Conservation (phyloP, 1,284 basidiomycete genomes). For the Melanopsichium pennsylvanicum region DNA sequence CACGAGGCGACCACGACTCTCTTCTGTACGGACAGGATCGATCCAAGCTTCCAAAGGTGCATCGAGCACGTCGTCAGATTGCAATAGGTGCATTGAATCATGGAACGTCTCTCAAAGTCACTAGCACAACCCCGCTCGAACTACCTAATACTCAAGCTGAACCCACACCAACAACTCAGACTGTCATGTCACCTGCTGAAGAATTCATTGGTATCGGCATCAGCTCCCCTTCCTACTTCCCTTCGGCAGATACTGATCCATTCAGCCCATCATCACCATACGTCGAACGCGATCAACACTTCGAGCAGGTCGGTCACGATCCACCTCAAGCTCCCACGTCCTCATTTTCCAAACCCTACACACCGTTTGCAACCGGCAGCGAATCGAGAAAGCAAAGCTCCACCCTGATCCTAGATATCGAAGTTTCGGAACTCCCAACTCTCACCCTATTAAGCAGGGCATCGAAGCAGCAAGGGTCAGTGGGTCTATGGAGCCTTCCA, state of each 20-base stretch:
- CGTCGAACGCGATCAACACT: conserved; percentile 11
- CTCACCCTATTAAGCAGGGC: too few species aligned
- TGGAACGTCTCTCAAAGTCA: too few species aligned
- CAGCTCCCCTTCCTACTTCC: not conserved
- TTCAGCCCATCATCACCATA: conserved; percentile 17
- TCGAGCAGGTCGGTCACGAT: conserved; percentile 27
- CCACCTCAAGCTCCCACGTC: too few species aligned
- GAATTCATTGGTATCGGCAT: not conserved
- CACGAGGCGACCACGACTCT: conserved; percentile 13
- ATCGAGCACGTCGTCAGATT: not conserved
- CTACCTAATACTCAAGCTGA: too few species aligned
- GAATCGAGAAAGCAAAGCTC: too few species aligned
- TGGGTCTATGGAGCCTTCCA: conserved; percentile 27
- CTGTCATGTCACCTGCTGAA: not conserved
- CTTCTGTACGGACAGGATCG: conserved; percentile 15
- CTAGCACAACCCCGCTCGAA: too few species aligned
- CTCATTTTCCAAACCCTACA: not conserved
- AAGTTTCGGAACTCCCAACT: too few species aligned
- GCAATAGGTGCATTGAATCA: too few species aligned
- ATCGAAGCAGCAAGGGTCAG: not conserved
- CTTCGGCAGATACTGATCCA: conserved; percentile 3
- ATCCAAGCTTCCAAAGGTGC: conserved; percentile 9
- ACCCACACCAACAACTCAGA: not conserved
- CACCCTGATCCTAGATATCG: too few species aligned
- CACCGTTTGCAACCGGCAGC: too few species aligned